Base-by-base conservation (phyloP, 1,139 yeast genomes). In the Starmera stellimalicola region DNA sequence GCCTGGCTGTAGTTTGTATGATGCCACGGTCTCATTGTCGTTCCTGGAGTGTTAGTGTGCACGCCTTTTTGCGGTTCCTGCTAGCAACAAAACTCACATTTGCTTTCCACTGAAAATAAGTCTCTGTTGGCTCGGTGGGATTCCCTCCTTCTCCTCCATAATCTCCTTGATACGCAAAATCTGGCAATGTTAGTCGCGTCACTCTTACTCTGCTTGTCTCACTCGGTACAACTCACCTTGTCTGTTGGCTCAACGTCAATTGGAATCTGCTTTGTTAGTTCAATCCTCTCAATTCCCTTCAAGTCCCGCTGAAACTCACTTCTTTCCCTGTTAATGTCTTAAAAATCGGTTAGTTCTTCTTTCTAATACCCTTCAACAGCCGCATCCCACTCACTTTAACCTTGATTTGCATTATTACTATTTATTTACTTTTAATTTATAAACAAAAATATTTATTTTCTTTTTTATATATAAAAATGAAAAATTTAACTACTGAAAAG, bases 71-170 rank as follows among this genome's bases (percentile, higher is more conserved):
- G n/a, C n/a, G n/a, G n/a, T n/a, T n/a, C n/a, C n/a, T n/a, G n/a
- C n/a, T n/a, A n/a, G n/a, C n/a, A n/a, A n/a, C 15, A 16, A 15
- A 18, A n/a, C 8, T 14, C 19, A 72, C 77, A 91, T 73, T 61
- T 88, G 96, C 49, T 87, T 83, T 16, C 98, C 98, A 40, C 83
- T 79, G 60, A 75, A 87, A 51, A 91, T 81, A 45, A 91, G 72
- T 47, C 95, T 71, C 57, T 91, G 98, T 59, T 91, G 98, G 22
- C 85, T 77, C 16, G 98, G 97, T 5, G 97, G 96, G 38, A 91
- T 91, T 4, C 98, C 98, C 57, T 91, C 98, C 53, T 87, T 84
- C 53, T 91, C 96, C 58, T 91, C 97, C 65, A 91, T 77, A 58
- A 83, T 73, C 57, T 91, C 97, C 60, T 91, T 91, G 61, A 91